Evolutionary conservation across 208 protist species (phyloP).

Genomic region (Naegleria lovaniensis): DNA sequence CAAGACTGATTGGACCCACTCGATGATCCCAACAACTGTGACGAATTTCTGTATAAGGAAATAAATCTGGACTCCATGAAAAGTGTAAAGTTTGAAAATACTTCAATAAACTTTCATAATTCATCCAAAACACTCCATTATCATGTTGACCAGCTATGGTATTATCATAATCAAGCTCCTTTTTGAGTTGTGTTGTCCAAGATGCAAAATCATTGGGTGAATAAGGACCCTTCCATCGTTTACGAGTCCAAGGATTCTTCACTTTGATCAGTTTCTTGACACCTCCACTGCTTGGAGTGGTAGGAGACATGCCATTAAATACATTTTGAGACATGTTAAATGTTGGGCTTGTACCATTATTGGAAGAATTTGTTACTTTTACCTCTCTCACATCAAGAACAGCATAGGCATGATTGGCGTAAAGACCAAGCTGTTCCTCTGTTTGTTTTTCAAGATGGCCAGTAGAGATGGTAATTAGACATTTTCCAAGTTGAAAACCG

Average conservation of each 20-base stretch:
- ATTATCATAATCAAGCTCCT: constrained; percentile 36
- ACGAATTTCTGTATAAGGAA: background rate
- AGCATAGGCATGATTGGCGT: background rate
- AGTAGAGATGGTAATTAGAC: background rate
- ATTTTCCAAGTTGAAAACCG: background rate
- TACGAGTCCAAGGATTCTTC: background rate
- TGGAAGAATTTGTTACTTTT: background rate
- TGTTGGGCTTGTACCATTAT: background rate
- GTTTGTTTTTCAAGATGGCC: background rate
- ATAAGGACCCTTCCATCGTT: constrained; percentile 41
- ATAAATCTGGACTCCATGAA: constrained; percentile 39
- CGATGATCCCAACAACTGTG: constrained; percentile 29
- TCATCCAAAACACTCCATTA: constrained; percentile 44
- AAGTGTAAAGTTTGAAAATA: constrained; percentile 34
- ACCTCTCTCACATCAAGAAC: background rate
- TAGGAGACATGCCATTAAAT: no score
- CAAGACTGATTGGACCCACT: background rate
- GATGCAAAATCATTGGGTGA: constrained; percentile 28
- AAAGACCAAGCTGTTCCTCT: background rate
- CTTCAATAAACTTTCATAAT: constrained; percentile 30
- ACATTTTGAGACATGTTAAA: no score
- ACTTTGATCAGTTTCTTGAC: background rate
- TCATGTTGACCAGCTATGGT: constrained; percentile 21
- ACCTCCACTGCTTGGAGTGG: no score
- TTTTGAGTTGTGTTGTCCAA: constrained; percentile 37